Conservation (phyloP, 2,329 filamentous ascomycete genomes). For the Arthrobotrys iridis region DNA sequence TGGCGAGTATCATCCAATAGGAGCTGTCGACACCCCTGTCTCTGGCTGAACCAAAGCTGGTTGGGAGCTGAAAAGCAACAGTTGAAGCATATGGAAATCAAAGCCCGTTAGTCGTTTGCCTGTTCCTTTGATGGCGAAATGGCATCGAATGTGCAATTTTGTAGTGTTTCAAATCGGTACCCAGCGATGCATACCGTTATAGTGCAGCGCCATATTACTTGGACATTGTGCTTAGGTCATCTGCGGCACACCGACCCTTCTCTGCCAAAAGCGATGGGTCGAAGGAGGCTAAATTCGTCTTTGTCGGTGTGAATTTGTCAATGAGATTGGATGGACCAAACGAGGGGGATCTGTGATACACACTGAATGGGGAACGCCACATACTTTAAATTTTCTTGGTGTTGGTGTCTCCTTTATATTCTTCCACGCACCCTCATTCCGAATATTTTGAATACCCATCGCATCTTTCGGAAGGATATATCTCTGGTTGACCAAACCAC, state of each 20-base stretch:
- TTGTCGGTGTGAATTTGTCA: constrained; percentile 14
- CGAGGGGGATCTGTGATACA: constrained; percentile 20
- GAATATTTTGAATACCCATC: background rate
- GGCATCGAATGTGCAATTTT: constrained; percentile 3
- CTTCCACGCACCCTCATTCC: constrained; percentile 25
- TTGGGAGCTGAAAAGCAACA: background rate
- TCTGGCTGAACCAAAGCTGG: constrained; percentile 2
- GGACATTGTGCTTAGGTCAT: constrained; percentile 7
- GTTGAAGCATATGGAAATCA: background rate
- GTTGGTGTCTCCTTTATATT: constrained; percentile 42
- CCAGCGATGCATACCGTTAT: background rate
- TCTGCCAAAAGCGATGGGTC: too few species aligned
- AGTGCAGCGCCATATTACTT: background rate
- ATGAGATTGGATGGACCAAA: constrained; percentile 33
- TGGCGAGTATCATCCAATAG: constrained; percentile 24
- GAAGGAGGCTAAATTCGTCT: constrained; percentile 50
- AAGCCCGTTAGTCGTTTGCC: background rate
- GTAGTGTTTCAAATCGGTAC: background rate
- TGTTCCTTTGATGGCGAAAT: constrained; percentile 1
- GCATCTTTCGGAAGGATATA: background rate
- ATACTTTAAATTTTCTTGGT: constrained; percentile 3
- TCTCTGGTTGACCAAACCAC: background rate
- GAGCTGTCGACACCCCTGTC: background rate
- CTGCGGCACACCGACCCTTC: too few species aligned
- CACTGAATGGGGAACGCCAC: constrained; percentile 16